Conservation (phyloP, 768 basidiomycete species). For the Lanmaoa rubissima region DNA sequence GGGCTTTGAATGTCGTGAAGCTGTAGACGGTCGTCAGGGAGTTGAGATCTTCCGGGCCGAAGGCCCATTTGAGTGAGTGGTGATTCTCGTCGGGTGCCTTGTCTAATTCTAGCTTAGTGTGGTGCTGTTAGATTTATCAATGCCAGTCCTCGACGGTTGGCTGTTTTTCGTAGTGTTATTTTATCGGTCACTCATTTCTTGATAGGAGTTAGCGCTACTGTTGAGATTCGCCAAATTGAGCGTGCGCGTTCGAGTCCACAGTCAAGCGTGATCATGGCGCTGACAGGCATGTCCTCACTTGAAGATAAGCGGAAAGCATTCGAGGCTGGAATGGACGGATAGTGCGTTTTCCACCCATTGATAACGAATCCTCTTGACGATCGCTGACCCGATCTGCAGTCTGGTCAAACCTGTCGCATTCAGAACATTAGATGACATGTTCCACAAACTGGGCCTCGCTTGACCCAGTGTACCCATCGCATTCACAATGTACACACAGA, state of each 20-base stretch:
- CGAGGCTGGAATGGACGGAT: constrained; percentile 92
- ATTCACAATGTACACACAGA: constrained; percentile 12
- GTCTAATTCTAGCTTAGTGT: constrained; percentile 47
- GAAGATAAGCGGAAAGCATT: constrained; percentile 93
- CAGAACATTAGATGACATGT: constrained; percentile 83
- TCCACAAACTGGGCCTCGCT: constrained; percentile 62
- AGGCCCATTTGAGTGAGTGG: constrained; percentile 82
- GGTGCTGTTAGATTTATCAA: constrained; percentile 85
- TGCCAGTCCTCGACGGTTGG: constrained; percentile 89
- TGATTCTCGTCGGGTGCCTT: neutral
- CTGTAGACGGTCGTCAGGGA: constrained; percentile 82
- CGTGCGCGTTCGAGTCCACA: constrained; percentile 32
- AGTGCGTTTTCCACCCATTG: constrained; percentile 55
- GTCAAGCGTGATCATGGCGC: constrained; percentile 68
- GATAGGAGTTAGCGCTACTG: constrained; percentile 77
- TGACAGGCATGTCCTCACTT: constrained; percentile 91
- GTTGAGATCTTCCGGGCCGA: constrained; percentile 70
- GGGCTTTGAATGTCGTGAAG: constrained; percentile 77
- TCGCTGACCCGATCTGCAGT: constrained; percentile 38
- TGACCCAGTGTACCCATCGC: constrained; percentile 24
- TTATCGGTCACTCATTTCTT: neutral
- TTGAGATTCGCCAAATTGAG: constrained; percentile 79
- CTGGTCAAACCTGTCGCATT: constrained; percentile 96
- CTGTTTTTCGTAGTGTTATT: neutral
- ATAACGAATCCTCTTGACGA: neutral